These are phyloP conservation scores for Phytophthora fragariaefolia DNA, from an alignment of 352 stramenopile genomes.

Conservation along the genomic window DNA sequence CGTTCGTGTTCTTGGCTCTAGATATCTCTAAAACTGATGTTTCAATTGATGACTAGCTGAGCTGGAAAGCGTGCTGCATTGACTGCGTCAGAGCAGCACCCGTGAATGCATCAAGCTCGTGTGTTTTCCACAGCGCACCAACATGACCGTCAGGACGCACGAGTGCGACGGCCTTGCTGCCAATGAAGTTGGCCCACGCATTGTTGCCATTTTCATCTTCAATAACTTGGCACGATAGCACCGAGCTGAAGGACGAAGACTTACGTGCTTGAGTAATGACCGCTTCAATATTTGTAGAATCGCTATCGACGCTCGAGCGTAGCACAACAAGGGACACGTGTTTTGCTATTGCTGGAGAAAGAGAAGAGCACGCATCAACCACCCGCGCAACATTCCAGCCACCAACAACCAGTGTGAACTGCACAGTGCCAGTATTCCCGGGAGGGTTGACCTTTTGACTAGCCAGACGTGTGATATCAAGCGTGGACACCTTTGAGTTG, in stretches of 20 bases:
- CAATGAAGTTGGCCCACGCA: slow-evolving; percentile 53
- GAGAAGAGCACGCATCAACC: slow-evolving; percentile 24
- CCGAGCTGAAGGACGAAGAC: slow-evolving; percentile 34
- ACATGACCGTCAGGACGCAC: slow-evolving; percentile 86
- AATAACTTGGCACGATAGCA: slow-evolving; percentile 40
- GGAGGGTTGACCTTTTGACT: slow-evolving; percentile 6
- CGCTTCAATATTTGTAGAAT: slow-evolving; percentile 14
- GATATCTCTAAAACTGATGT: background rate
- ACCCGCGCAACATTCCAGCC: slow-evolving; percentile 29
- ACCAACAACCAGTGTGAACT: slow-evolving; percentile 67
- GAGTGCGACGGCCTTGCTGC: slow-evolving; percentile 48
- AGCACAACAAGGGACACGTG: slow-evolving; percentile 55
- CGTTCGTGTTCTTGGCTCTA: too few species aligned
- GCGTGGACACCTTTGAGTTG: slow-evolving; percentile 49
- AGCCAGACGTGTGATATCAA: slow-evolving; percentile 45
- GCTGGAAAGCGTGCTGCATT: slow-evolving; percentile 37
- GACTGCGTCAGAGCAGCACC: slow-evolving; percentile 20
- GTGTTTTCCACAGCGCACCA: slow-evolving; percentile 57
- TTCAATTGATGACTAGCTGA: slow-evolving; percentile 27
- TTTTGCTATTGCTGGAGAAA: slow-evolving; percentile 24
- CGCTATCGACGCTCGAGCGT: slow-evolving; percentile 26
- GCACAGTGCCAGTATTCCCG: slow-evolving; percentile 34
- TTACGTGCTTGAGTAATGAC: slow-evolving; percentile 18
- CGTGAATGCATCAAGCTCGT: slow-evolving; percentile 32
- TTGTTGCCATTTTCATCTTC: slow-evolving; percentile 33